Evolutionary conservation across 805 yeast genomes (phyloP).

Genomic region (Yarrowia deformans): DNA sequence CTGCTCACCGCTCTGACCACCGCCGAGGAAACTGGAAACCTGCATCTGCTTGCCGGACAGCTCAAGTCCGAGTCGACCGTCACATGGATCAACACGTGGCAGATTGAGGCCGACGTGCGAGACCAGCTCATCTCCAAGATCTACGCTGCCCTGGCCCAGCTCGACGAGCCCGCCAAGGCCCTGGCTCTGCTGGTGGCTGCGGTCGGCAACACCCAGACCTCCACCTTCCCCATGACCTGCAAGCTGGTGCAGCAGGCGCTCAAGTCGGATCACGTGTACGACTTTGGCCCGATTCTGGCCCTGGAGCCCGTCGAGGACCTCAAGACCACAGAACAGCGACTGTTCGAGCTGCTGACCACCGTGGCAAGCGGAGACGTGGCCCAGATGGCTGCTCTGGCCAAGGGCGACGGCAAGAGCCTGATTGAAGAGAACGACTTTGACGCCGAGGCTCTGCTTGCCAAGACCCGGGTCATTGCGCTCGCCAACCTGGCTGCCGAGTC

Average conservation of each 20-base stretch:
- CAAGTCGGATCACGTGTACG: slow-evolving; percentile 45
- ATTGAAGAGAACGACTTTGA: slow-evolving; percentile 40
- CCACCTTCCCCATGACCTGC: slow-evolving; percentile 43
- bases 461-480: slow-evolving; percentile 48
- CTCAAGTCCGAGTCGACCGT: slow-evolving; percentile 48
- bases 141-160: slow-evolving; percentile 43
- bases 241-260: slow-evolving; percentile 46
- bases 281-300: slow-evolving; percentile 48
- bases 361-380: slow-evolving; percentile 49
- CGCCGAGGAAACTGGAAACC: slow-evolving; percentile 49
- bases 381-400: slow-evolving; percentile 37
- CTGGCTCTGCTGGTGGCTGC: slow-evolving; percentile 44
- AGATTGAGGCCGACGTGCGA: slow-evolving; percentile 45
- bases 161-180: slow-evolving; percentile 44
- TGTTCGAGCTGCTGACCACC: slow-evolving; percentile 46
- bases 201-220: slow-evolving; percentile 37
- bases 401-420: slow-evolving; percentile 37
- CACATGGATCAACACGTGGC: slow-evolving; percentile 53
- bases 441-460: slow-evolving; percentile 42
- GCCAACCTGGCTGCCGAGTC: slow-evolving; percentile 45
- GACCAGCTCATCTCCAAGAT: slow-evolving; percentile 46
- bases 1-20: slow-evolving; percentile 50
- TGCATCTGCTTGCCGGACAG: slow-evolving; percentile 51
- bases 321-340: slow-evolving; percentile 43
- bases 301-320: slow-evolving; percentile 48